phyloP scores from a whole-genome alignment of 805 yeast species.

The Priceomyces melissophilus region DNA sequence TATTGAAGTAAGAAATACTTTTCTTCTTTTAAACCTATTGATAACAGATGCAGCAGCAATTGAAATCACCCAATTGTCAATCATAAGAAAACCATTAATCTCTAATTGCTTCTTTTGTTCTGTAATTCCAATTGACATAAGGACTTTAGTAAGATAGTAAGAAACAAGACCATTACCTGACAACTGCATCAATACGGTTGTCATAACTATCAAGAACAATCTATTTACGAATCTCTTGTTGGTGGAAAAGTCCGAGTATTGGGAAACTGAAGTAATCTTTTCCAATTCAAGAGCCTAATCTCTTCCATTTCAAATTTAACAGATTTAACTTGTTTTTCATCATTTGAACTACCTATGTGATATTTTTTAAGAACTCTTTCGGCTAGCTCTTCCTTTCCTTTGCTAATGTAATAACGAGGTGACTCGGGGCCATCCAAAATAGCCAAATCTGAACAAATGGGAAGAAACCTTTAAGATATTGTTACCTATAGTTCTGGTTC shows the following conservation, averaged over 20 bases:
- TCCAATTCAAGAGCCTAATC: conserved; percentile 42
- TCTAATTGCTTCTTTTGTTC: conserved; percentile 42
- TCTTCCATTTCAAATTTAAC: conserved; percentile 39
- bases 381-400: conserved; percentile 43
- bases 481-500: conserved; percentile 30
- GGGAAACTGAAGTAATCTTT: conserved; percentile 26
- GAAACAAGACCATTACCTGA: conserved; percentile 54
- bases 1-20: conserved; percentile 23
- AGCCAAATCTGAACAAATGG: conserved; percentile 40
- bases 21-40: conserved; percentile 24
- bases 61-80: conserved; percentile 40
- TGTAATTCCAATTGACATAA: conserved; percentile 52
- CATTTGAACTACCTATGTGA: conserved; percentile 39
- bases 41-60: conserved; percentile 16
- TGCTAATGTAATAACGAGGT: conserved; percentile 43
- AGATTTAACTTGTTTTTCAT: conserved; percentile 22
- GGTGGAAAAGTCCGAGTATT: conserved; percentile 36
- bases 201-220: conserved; percentile 29
- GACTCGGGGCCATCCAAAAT: conserved; percentile 46
- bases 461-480: conserved; percentile 44
- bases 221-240: conserved; percentile 42
- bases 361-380: conserved; percentile 33
- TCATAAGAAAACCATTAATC: conserved; percentile 50
- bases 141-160: conserved; percentile 49
- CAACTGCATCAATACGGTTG: conserved; percentile 40